Evolutionary conservation across 352 stramenopile species (phyloP).

Genomic region (Phytophthora idaei): DNA sequence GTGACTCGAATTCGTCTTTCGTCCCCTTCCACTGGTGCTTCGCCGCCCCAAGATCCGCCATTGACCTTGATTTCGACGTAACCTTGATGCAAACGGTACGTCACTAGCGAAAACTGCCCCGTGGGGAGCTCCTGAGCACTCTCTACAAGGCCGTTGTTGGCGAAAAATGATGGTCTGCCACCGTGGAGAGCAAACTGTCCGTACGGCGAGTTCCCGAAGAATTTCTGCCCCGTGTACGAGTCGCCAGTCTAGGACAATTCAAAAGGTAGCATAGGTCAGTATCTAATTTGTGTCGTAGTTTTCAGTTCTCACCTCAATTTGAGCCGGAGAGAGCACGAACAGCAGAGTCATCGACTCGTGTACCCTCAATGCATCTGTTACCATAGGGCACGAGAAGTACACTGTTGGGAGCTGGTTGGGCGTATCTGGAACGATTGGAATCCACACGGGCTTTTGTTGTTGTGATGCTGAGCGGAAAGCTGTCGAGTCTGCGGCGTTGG

Average conservation of each 20-base stretch:
- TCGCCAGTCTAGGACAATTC: conserved; percentile 31
- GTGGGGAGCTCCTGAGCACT: conserved; percentile 21
- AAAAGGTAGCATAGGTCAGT: conserved; percentile 3
- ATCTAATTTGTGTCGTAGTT: background rate
- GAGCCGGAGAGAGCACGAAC: conserved; percentile 56
- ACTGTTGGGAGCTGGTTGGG: conserved; percentile 41
- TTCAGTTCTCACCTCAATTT: conserved; percentile 43
- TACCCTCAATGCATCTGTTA: conserved; percentile 34
- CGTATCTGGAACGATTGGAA: conserved; percentile 33
- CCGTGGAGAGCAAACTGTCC: conserved; percentile 68
- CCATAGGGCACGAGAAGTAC: conserved; percentile 61
- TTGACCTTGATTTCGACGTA: conserved; percentile 57
- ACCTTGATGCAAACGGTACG: conserved; percentile 52
- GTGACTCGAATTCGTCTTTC: conserved; percentile 46
- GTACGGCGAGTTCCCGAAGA: conserved; percentile 74
- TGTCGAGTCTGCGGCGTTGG: conserved; percentile 20
- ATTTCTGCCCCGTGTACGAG: conserved; percentile 58
- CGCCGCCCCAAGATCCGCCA: conserved; percentile 32
- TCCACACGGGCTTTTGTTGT: conserved; percentile 33
- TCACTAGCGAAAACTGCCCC: conserved; percentile 43
- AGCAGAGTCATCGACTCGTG: conserved; percentile 71
- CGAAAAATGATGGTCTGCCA: conserved; percentile 62
- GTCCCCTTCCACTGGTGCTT: conserved; percentile 9
- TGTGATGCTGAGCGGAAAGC: conserved; percentile 19
- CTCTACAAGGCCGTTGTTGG: conserved; percentile 50